phyloP scores from a whole-genome alignment of 495 filamentous ascomycete genomes.

The Haplographium delicatum region DNA sequence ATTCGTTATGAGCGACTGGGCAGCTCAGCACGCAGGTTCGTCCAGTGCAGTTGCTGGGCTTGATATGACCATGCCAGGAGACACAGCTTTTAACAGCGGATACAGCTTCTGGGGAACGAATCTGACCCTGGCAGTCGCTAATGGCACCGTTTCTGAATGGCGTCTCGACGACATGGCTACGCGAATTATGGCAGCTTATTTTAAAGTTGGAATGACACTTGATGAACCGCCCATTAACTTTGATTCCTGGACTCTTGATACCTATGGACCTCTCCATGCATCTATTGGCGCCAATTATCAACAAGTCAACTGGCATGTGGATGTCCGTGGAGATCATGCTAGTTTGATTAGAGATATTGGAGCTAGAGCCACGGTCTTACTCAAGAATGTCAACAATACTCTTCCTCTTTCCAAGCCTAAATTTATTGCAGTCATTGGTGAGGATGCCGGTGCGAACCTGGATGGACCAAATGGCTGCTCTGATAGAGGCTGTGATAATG shows the following conservation, averaged over 20 bases:
- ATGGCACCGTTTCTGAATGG: constrained; percentile 88
- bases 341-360: constrained; percentile 66
- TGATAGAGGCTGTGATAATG: constrained; percentile 77
- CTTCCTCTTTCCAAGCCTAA: constrained; percentile 74
- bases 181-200: constrained; percentile 89
- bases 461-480: constrained; percentile 76
- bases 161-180: constrained; percentile 89
- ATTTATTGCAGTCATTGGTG: constrained; percentile 73
- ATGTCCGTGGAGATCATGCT: constrained; percentile 74
- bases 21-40: constrained; percentile 81
- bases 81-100: constrained; percentile 67
- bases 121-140: constrained; percentile 78
- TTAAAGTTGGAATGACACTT: constrained; percentile 64
- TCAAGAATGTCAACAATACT: constrained; percentile 73
- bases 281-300: constrained; percentile 54
- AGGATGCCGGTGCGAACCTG: constrained; percentile 72
- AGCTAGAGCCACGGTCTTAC: constrained; percentile 73
- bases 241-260: constrained; percentile 76
- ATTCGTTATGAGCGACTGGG: constrained; percentile 89
- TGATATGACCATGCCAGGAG: constrained; percentile 95
- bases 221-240: constrained; percentile 70
- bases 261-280: constrained; percentile 63
- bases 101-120: constrained; percentile 82
- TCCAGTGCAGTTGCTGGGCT: constrained; percentile 72
- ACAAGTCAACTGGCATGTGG: constrained; percentile 80